These are phyloP conservation scores for Luffa aegyptiaca DNA, from an alignment of 306 rosid species.

Conservation along the genomic window DNA sequence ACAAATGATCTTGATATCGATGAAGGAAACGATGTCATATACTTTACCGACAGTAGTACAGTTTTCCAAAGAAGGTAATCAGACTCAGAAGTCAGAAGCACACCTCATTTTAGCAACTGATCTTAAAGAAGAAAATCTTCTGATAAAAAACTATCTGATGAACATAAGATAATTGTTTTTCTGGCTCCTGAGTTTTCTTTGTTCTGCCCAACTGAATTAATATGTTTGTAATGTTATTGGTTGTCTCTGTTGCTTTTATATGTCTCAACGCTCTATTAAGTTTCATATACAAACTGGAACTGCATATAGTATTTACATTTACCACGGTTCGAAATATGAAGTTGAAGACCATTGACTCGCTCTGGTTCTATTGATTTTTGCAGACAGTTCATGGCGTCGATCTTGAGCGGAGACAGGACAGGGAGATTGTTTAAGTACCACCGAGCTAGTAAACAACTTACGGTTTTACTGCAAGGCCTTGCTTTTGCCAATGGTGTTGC, in stretches of 20 bases:
- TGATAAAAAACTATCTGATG: background rate
- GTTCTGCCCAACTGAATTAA: background rate
- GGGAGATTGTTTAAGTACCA: slow-evolving; percentile 65
- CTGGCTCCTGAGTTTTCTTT: background rate
- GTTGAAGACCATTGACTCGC: background rate
- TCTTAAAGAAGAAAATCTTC: background rate
- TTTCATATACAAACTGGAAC: too few species aligned
- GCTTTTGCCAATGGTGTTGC: slow-evolving; percentile 83
- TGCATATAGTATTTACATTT: too few species aligned
- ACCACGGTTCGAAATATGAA: too few species aligned
- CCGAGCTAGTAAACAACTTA: slow-evolving; percentile 54
- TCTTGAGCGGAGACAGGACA: slow-evolving; percentile 57
- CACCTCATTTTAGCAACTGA: background rate
- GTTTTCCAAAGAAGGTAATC: slow-evolving; percentile 63
- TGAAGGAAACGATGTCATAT: slow-evolving; percentile 52
- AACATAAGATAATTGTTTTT: background rate
- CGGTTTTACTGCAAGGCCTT: slow-evolving; percentile 40
- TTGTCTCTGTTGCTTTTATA: background rate
- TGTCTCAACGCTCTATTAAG: too few species aligned
- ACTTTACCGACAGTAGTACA: slow-evolving; percentile 74
- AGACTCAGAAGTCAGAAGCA: background rate
- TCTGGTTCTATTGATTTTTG: background rate
- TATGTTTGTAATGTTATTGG: background rate
- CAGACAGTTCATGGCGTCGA: slow-evolving; percentile 65
- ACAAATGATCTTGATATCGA: slow-evolving; percentile 81